Evolutionary conservation across 495 filamentous ascomycete species (phyloP), one percentile per base, ranked within the genome.

Genomic region (Ascobolus immersus): DNA sequence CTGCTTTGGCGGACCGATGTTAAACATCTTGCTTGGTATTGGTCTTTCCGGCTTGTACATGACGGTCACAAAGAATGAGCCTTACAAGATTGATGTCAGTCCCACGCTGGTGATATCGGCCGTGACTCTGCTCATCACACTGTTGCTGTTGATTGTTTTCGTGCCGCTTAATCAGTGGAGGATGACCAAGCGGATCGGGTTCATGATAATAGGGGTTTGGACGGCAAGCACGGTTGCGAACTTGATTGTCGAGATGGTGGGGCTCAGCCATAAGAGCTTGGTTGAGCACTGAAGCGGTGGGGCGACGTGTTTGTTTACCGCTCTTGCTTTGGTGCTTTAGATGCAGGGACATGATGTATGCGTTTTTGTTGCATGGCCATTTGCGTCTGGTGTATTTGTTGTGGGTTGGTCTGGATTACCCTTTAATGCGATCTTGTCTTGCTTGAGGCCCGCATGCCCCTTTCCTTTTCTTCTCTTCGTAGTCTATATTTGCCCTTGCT

Each of bases 1-100:
- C 18, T 99, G 89, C 47, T 94, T 94, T 44, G 89, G 89, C 11
- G 89, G 89, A 0, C 89, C 89, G 0, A 79, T 99, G 78, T 63
- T 99, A 17, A 99, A 99, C 45, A 99, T 99, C 34, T 56, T 99
- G 0, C 67, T 99, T 9, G 89, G 89, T 0, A 80, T 99, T 29
- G 89, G 89, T 2, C 53, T 93, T 6, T 72, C 73, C 14, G 89
- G 89, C 1, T 57, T 79, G 21, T 91, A 78, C 44, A 86, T 92
- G 62, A 77, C 70, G 4, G 51, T 82, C 18, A 55, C 59, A 4
- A 42, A 61, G 28, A 34, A 42, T 9, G 57, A 64, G 40, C 62
- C 66, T 7, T 93, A 90, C 47, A 60, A 69, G 40, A 76, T 99
- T 39, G 64, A 76, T 41, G 73, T 99, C 31, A 73, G 69, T 32